These are phyloP conservation scores for Cicer judaicum DNA, from an alignment of 306 rosid species.

Conservation along the genomic window DNA sequence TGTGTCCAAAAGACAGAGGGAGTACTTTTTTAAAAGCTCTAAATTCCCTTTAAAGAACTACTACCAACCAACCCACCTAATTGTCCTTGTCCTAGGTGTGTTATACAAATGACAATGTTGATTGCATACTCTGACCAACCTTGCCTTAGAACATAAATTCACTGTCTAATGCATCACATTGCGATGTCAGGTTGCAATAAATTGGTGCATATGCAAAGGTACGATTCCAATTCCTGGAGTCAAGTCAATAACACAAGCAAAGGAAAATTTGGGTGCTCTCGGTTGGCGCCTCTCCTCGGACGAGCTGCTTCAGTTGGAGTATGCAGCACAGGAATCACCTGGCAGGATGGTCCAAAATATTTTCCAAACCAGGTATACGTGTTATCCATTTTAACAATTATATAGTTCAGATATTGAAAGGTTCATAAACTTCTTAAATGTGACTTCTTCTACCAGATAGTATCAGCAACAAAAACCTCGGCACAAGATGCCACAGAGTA, in stretches of 20 bases:
- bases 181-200: constrained; percentile 82
- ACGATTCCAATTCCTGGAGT: constrained; percentile 91
- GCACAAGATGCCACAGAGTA: neutral
- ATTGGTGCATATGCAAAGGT: constrained; percentile 92
- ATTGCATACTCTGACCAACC: constrained; percentile 17
- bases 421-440: neutral
- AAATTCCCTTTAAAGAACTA: constrained; percentile 20
- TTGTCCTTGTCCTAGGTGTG: constrained; percentile 29
- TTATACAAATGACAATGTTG: constrained; percentile 29
- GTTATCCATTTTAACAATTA: neutral
- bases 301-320: constrained; percentile 69
- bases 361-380: constrained; percentile 81
- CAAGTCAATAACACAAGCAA: constrained; percentile 77
- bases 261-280: constrained; percentile 90
- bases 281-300: constrained; percentile 75
- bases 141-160: constrained; percentile 2
- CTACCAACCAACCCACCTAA: constrained; percentile 34
- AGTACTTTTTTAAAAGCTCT: constrained; percentile 5
- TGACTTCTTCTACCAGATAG: constrained; percentile 40
- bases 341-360: constrained; percentile 84
- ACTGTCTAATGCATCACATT: constrained; percentile 22
- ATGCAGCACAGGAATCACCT: constrained; percentile 72
- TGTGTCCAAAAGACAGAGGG: too few relatives aligned
- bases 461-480: neutral
- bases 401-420: neutral